Conservation (phyloP, 225 moss, liverwort and hornwort genomes). For the Polytrichum commune region DNA sequence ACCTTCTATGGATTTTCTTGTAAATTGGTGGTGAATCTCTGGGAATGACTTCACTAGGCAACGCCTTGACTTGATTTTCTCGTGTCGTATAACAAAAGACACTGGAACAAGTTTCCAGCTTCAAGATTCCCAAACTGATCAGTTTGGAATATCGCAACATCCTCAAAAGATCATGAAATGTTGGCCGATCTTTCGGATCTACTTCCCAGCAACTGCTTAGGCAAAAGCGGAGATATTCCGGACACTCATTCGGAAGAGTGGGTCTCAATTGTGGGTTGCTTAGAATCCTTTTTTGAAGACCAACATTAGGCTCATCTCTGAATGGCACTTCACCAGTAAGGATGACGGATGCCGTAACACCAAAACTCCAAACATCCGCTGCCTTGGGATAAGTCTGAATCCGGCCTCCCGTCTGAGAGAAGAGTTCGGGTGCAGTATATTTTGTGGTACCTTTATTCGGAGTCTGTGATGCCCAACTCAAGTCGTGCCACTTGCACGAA, state of each 20-base stretch:
- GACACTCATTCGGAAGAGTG: constrained; percentile 17
- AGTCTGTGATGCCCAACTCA: not conserved
- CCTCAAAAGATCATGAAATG: not conserved
- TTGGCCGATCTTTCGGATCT: constrained; percentile 8
- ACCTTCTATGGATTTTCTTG: no score
- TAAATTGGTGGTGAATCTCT: no score
- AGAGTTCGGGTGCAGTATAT: constrained; percentile 32
- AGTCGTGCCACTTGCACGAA: constrained; percentile 3
- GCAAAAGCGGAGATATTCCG: constrained; percentile 25
- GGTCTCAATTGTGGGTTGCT: constrained; percentile 15
- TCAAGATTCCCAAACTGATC: not conserved
- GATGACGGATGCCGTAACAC: constrained; percentile 16
- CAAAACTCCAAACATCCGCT: constrained; percentile 44
- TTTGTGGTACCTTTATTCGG: not conserved
- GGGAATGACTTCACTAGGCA: no score
- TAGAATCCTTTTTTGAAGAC: not conserved
- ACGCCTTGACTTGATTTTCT: not conserved
- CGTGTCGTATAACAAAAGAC: not conserved
- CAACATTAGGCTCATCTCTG: not conserved
- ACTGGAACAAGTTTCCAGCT: not conserved
- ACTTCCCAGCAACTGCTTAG: constrained; percentile 18
- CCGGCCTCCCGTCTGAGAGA: not conserved
- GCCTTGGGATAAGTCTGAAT: not conserved
- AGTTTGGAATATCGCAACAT: not conserved
- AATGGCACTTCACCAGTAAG: constrained; percentile 19